A percentile compares a stretch with the other conserved stretches of the same genome.
Conservation (phyloP, 441 rosid species). For the Pelargonium myrrhifolium region DNA sequence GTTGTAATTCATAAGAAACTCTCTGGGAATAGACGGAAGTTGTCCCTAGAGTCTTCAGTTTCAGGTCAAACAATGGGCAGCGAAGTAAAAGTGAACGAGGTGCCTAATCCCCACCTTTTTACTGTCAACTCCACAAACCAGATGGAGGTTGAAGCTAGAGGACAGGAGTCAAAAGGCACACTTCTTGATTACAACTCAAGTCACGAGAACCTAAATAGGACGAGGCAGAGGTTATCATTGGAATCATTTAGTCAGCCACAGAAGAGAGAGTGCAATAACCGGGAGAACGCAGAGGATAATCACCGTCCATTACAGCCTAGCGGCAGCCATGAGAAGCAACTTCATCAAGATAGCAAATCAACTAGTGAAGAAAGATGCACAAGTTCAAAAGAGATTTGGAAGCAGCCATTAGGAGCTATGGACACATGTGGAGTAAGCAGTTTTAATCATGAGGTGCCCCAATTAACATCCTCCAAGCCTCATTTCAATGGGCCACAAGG, state of each 20-base stretch:
- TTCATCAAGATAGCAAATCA: conserved; percentile 11
- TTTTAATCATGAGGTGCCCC: conserved; percentile 6
- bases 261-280: conserved; percentile 21
- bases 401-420: conserved; percentile 7
- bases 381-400: conserved; percentile 3
- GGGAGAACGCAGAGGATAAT: conserved; percentile 13
- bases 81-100: conserved; percentile 19
- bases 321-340: conserved; percentile 11
- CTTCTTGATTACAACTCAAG: conserved; percentile 10
- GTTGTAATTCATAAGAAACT: conserved; percentile 22
- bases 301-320: conserved; percentile 12
- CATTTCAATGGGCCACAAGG: conserved; percentile 9
- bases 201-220: neutral
- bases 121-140: conserved; percentile 3
- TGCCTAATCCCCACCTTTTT: conserved; percentile 8
- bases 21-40: conserved; percentile 26
- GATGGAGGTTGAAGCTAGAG: conserved; percentile 24
- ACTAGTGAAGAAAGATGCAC: conserved; percentile 8
- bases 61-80: conserved; percentile 14
- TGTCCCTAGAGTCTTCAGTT: conserved; percentile 33
- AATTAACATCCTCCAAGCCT: neutral
- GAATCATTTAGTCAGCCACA: conserved; percentile 26
- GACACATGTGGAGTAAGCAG: conserved; percentile 10
- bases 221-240: conserved; percentile 24
- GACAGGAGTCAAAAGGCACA: conserved; percentile 19